Conservation (phyloP, 2,329 filamentous ascomycete genomes). For the Sphaceloma murrayae region DNA sequence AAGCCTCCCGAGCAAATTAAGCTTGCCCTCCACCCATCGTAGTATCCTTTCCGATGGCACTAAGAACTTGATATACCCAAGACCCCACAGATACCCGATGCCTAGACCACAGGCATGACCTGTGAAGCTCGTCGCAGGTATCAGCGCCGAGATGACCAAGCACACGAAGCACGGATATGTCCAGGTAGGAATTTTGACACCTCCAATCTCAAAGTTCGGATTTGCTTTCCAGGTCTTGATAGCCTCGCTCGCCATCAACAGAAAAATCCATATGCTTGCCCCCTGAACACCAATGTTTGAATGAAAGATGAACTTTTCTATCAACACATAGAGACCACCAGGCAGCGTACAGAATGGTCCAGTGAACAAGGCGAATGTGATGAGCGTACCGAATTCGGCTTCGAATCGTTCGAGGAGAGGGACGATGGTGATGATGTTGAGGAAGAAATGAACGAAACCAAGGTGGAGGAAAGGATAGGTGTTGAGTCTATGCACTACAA, state of each 20-base stretch:
- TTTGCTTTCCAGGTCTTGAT: constrained; percentile 76
- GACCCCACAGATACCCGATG: constrained; percentile 78
- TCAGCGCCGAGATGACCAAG: constrained; percentile 62
- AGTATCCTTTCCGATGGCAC: constrained; percentile 82
- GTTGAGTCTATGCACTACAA: constrained; percentile 84
- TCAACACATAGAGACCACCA: constrained; percentile 66
- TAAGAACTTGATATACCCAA: constrained; percentile 82
- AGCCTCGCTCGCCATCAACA: constrained; percentile 74
- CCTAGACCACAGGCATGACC: constrained; percentile 78
- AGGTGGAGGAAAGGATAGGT: constrained; percentile 83
- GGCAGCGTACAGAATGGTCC: constrained; percentile 61
- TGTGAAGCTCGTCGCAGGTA: constrained; percentile 73
- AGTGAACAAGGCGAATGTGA: constrained; percentile 76
- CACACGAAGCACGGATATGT: constrained; percentile 71
- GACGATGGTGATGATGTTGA: constrained; percentile 70
- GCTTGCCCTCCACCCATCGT: constrained; percentile 77
- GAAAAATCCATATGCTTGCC: constrained; percentile 86
- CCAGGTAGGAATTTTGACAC: constrained; percentile 78
- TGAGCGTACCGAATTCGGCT: constrained; percentile 80
- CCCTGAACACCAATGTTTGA: constrained; percentile 69
- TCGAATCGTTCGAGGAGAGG: constrained; percentile 94
- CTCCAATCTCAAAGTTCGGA: constrained; percentile 61
- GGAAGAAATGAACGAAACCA: constrained; percentile 66
- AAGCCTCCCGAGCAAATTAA: constrained; percentile 73
- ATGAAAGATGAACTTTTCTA: constrained; percentile 64